Conservation (phyloP, 257 asterid genomes). For the Oldenlandia corymbosa region DNA sequence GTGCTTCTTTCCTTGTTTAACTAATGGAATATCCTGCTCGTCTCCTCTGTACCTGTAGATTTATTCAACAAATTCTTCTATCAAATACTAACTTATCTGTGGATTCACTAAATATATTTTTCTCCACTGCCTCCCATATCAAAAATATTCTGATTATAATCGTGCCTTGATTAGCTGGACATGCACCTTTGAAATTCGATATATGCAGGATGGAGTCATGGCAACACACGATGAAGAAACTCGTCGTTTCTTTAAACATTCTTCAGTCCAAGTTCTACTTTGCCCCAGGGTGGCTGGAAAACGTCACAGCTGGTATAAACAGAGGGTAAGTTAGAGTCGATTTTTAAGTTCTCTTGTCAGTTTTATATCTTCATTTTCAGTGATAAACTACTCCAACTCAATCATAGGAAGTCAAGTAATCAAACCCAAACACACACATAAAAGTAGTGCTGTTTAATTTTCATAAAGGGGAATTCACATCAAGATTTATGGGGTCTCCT, state of each 20-base stretch:
- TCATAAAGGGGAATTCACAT: too few relatives aligned
- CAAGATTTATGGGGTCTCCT: background rate
- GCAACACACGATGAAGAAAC: conserved; percentile 98
- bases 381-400: too few relatives aligned
- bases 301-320: conserved; percentile 90
- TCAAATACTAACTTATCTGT: background rate
- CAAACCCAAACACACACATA: too few relatives aligned
- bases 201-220: conserved; percentile 93
- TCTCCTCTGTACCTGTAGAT: background rate
- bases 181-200: background rate
- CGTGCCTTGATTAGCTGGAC: background rate
- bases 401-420: background rate
- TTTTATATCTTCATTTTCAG: background rate
- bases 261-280: conserved; percentile 95
- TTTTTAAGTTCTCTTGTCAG: background rate
- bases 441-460: too few relatives aligned
- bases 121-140: background rate
- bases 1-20: too few relatives aligned
- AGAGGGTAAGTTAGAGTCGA: conserved; percentile 52
- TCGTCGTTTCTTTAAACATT: conserved; percentile 81
- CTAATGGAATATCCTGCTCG: background rate
- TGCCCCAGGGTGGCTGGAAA: conserved; percentile 97
- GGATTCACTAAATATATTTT: background rate
- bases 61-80: background rate
- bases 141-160: background rate